Evolutionary conservation across 306 rosid species (phyloP).

Genomic region (Trifolium repens): DNA sequence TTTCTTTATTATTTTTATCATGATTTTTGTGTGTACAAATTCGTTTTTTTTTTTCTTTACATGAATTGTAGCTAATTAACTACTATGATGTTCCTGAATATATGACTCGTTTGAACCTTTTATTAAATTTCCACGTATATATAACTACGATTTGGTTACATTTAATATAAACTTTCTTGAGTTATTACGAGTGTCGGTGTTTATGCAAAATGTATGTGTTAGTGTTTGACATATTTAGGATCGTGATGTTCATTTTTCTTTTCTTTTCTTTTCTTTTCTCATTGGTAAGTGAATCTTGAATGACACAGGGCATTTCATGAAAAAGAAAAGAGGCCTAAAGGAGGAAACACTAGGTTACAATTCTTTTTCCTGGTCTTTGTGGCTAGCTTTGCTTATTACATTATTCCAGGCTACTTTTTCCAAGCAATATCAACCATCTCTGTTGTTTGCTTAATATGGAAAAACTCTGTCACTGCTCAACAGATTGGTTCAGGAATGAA

Average conservation of each 20-base stretch:
- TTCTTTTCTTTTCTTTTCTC: constrained; percentile 64
- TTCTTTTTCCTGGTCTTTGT: constrained; percentile 67
- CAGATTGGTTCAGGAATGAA: too few species aligned
- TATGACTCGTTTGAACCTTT: not conserved
- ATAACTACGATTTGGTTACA: not conserved
- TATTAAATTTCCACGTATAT: too few species aligned
- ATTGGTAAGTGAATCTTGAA: constrained; percentile 54
- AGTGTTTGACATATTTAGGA: not conserved
- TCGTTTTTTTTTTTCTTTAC: not conserved
- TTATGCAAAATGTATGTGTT: not conserved
- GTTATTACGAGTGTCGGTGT: not conserved
- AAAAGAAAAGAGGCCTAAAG: constrained; percentile 54
- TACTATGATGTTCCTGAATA: not conserved
- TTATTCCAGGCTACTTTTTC: constrained; percentile 45
- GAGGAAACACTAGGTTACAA: constrained; percentile 75
- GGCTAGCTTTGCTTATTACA: constrained; percentile 75
- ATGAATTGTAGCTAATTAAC: constrained; percentile 5
- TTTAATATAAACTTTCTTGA: not conserved
- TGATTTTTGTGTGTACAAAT: not conserved
- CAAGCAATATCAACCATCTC: too few species aligned
- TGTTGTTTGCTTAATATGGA: too few species aligned
- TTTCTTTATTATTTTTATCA: not conserved
- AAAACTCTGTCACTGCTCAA: too few species aligned
- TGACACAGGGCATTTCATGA: too few species aligned
- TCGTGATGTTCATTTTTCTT: not conserved